A percentile compares a stretch with the other conserved stretches of the same genome.
These are phyloP conservation scores for Coemansia guatemalensis DNA, from an alignment of 192 early-diverging fungal species.

Conservation along the genomic window DNA sequence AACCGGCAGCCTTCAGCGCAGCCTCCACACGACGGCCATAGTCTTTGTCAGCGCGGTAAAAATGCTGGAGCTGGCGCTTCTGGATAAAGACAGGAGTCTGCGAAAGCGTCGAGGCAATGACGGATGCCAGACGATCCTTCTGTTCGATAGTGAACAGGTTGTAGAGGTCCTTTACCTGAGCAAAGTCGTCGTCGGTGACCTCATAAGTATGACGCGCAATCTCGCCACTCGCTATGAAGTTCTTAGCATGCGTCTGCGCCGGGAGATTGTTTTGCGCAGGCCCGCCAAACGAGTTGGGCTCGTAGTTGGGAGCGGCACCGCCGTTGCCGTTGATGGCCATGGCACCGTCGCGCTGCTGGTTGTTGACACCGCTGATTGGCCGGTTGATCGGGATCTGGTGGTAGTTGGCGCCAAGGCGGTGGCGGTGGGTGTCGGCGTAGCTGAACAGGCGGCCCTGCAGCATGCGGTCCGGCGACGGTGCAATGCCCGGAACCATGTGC, in stretches of 20 bases:
- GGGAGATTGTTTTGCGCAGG: slow-evolving; percentile 60
- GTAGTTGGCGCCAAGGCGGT: slow-evolving; percentile 80
- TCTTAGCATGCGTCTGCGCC: slow-evolving; percentile 54
- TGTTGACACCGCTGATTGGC: slow-evolving; percentile 59
- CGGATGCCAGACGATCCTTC: slow-evolving; percentile 61
- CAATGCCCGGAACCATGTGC: slow-evolving; percentile 79
- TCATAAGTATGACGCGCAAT: slow-evolving; percentile 63
- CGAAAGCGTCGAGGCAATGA: slow-evolving; percentile 64
- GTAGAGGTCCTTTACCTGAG: slow-evolving; percentile 66
- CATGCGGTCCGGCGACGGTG: slow-evolving; percentile 76
- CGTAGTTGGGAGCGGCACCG: slow-evolving; percentile 65
- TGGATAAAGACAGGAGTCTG: slow-evolving; percentile 66
- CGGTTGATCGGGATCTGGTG: slow-evolving; percentile 81
- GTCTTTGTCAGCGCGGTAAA: slow-evolving; percentile 72
- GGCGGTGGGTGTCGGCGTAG: slow-evolving; percentile 84
- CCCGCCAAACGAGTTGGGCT: slow-evolving; percentile 66
- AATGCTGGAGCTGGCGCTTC: slow-evolving; percentile 67
- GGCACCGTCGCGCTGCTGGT: slow-evolving; percentile 78
- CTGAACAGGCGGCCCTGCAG: slow-evolving; percentile 84
- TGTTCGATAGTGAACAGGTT: slow-evolving; percentile 63
- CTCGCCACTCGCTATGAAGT: slow-evolving; percentile 51
- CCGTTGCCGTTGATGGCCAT: slow-evolving; percentile 65
- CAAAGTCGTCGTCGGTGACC: slow-evolving; percentile 63
- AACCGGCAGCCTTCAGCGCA: slow-evolving; percentile 56
- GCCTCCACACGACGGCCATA: slow-evolving; percentile 70